Evolutionary conservation across 2,329 filamentous ascomycete species (phyloP).

Genomic region (Pestalotiopsis sp.): DNA sequence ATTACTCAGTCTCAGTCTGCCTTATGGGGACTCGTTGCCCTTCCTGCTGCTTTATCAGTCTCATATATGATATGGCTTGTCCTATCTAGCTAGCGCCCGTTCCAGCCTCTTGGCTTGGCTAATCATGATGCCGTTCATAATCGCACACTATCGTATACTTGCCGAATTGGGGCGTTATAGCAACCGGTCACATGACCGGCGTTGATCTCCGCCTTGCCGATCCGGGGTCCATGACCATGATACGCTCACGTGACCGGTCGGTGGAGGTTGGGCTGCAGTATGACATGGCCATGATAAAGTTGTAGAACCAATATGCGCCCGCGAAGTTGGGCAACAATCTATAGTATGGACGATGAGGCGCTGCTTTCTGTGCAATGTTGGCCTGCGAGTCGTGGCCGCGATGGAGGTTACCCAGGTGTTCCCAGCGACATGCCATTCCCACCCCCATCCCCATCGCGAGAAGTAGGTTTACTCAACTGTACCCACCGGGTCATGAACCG

Average conservation of each 20-base stretch:
- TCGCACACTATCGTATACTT: neutral
- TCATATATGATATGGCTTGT: neutral
- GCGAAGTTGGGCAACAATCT: neutral
- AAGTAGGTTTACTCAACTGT: neutral
- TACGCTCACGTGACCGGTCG: slow-evolving; percentile 1
- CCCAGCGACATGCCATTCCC: no score
- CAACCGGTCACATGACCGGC: neutral
- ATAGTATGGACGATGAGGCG: neutral
- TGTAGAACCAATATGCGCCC: neutral
- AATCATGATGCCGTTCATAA: neutral
- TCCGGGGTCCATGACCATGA: neutral
- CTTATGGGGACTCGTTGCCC: neutral
- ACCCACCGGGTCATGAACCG: neutral
- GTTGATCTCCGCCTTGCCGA: neutral
- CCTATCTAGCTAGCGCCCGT: neutral
- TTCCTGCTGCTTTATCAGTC: neutral
- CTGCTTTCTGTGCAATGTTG: neutral
- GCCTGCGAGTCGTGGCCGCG: neutral
- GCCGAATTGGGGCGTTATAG: neutral
- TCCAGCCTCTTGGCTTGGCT: neutral
- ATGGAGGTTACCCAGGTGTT: neutral
- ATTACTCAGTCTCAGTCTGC: neutral
- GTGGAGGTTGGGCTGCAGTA: neutral
- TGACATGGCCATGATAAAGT: neutral
- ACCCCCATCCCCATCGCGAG: neutral